Evolutionary conservation across 176 grass and related monocot genomes (phyloP), one percentile per base, ranked within the genome.

Genomic region (Carex kokanica): DNA sequence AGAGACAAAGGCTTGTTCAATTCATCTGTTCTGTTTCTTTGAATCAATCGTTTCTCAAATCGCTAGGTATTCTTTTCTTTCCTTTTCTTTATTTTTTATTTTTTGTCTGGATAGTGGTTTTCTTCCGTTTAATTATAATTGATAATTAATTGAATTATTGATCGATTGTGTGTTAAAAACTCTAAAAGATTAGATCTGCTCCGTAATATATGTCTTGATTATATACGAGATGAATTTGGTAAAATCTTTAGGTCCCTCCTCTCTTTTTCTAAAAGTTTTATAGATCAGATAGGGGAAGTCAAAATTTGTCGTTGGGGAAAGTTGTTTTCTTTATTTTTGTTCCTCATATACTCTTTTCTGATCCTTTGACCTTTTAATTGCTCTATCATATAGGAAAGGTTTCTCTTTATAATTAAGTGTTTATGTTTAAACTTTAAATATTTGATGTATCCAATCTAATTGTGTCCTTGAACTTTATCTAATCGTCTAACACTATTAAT

Each of bases 41-140:
- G 14, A 64, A 81, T 81, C 24, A 81, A 81, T 64, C 60, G 18
- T 17, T 16, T 23, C 36, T 81, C 78, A 61, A 64, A 40, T 51
- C 60, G 27, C 4, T 6, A 82, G 80, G 80, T 82, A 52, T 52
- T 13, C 43, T 9, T 65, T 12, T 18, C 23, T 52, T 25, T 7
- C 10, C 59, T 60, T 21, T 23, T 5, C 0, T 23, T 60, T 23
- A 8, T 6, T n/a, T 1, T n/a, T 20, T 3, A 20, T 16, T 57
- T 16, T 3, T 3, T 36, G 34, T 36, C 3, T 4, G 2, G 34
- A 36, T 36, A 36, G 34, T 36, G 34, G 2, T 36, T 36, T 36
- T 36, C 34, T 36, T 3, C 13, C 1, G 0, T 51, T 23, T 36
- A 36, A 36, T 36, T n/a, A n/a, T 36, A 32, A 32, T 32, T 32